Percentiles rank a stretch among this genome's conserved stretches.
Evolutionary conservation across 495 filamentous ascomycete species (phyloP).

Genomic region (Penicillium cataractarum): DNA sequence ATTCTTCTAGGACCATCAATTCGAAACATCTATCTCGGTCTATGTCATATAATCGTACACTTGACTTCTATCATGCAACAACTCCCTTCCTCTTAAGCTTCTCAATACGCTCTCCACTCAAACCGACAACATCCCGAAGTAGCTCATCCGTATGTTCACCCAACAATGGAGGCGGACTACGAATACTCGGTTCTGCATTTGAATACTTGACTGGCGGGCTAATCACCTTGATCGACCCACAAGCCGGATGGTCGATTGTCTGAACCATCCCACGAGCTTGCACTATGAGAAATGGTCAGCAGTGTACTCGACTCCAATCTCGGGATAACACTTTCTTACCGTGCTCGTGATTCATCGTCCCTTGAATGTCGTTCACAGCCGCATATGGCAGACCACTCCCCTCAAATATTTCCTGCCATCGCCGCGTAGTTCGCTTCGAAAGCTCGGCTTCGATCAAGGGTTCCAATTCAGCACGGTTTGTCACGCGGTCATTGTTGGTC

Average conservation of each 20-base stretch:
- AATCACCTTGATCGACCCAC: constrained; percentile 83
- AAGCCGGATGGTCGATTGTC: constrained; percentile 75
- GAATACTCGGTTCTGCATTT: constrained; percentile 59
- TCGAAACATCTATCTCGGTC: background rate
- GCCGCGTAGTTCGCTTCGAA: constrained; percentile 71
- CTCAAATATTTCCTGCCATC: constrained; percentile 85
- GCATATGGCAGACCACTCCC: constrained; percentile 90
- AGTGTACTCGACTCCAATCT: constrained; percentile 4
- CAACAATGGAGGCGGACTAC: constrained; percentile 77
- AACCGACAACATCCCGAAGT: background rate
- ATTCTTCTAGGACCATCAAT: background rate
- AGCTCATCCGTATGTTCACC: constrained; percentile 92
- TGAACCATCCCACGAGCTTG: constrained; percentile 82
- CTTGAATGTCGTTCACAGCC: constrained; percentile 85
- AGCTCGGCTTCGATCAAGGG: constrained; percentile 72
- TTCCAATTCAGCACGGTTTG: constrained; percentile 73
- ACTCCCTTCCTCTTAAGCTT: constrained; percentile 15
- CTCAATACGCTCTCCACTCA: constrained; percentile 6
- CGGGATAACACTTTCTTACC: constrained; percentile 37
- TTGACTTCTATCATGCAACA: constrained; percentile 12
- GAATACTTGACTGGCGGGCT: constrained; percentile 96
- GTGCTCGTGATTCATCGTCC: constrained; percentile 79
- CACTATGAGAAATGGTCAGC: constrained; percentile 48
- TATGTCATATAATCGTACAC: background rate
- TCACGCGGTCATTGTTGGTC: constrained; percentile 78